phyloP scores from a whole-genome alignment of 345 rosid genomes.

The Geranium brycei region DNA sequence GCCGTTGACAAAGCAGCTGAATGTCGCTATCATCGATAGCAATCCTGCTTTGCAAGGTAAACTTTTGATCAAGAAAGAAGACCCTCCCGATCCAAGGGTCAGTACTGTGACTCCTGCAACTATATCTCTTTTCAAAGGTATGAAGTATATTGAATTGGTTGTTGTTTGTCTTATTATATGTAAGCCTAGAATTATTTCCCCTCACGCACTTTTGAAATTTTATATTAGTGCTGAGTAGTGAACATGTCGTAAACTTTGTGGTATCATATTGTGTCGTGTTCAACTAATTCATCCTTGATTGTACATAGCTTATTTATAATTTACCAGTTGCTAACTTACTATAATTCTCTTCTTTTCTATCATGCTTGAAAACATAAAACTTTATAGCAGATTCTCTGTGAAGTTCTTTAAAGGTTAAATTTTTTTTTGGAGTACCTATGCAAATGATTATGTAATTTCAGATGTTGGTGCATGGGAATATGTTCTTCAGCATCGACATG shows the following conservation, averaged over 20 bases:
- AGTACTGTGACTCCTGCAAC: slow-evolving; percentile 87
- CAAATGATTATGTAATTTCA: slow-evolving; percentile 17
- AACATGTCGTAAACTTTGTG: too few species aligned
- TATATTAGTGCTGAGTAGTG: too few species aligned
- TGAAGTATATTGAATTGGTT: not conserved
- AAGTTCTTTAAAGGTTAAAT: too few species aligned
- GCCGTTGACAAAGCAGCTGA: slow-evolving; percentile 73
- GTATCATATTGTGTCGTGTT: too few species aligned
- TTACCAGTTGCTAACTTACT: too few species aligned
- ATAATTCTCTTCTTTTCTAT: too few species aligned
- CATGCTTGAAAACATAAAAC: too few species aligned
- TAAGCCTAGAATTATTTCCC: not conserved
- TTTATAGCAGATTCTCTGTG: too few species aligned
- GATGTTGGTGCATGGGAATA: slow-evolving; percentile 87
- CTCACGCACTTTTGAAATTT: not conserved
- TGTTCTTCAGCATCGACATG: slow-evolving; percentile 69
- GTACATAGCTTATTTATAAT: too few species aligned
- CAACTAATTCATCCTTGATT: too few species aligned
- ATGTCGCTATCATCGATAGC: slow-evolving; percentile 69
- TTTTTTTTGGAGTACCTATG: not conserved
- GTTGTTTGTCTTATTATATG: too few species aligned
- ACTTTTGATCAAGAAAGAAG: slow-evolving; percentile 38
- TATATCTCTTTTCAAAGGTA: slow-evolving; percentile 74
- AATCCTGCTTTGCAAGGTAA: slow-evolving; percentile 58
- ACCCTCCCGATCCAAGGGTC: slow-evolving; percentile 85